These are phyloP conservation scores for Coniochaeta prunicola DNA, from an alignment of 2,329 filamentous ascomycete genomes.

Conservation along the genomic window DNA sequence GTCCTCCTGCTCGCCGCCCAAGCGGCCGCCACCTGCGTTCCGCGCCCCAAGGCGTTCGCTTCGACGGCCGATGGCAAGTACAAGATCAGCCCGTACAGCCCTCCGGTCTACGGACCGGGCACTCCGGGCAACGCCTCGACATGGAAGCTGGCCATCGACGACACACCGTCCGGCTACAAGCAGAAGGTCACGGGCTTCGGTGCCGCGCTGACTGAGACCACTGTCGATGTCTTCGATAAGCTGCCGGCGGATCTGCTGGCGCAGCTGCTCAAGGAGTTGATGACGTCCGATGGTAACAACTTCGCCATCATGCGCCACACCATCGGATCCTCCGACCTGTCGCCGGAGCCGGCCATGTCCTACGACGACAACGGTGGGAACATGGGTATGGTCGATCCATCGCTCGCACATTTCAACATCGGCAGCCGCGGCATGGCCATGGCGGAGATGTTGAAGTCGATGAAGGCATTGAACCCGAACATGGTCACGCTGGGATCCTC, in stretches of 20 bases:
- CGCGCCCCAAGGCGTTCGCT: slow-evolving; percentile 20
- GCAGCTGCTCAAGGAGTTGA: slow-evolving; percentile 25
- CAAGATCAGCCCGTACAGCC: slow-evolving; percentile 23
- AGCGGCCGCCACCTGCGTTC: slow-evolving; percentile 5
- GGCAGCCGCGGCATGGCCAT: slow-evolving; percentile 30
- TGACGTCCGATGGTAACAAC: slow-evolving; percentile 28
- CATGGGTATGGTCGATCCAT: slow-evolving; percentile 19
- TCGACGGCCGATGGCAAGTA: slow-evolving; percentile 28
- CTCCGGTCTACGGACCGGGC: slow-evolving; percentile 25
- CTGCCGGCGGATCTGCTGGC: slow-evolving; percentile 20
- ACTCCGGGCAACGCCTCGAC: slow-evolving; percentile 18
- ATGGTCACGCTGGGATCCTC: slow-evolving; percentile 28
- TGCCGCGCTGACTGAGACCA: slow-evolving; percentile 33
- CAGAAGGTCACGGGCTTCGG: slow-evolving; percentile 33
- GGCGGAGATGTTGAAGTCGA: slow-evolving; percentile 26
- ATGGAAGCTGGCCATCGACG: slow-evolving; percentile 30
- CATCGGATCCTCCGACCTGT: slow-evolving; percentile 31
- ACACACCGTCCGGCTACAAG: slow-evolving; percentile 27
- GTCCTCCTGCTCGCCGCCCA: slow-evolving; percentile 2
- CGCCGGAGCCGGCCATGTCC: slow-evolving; percentile 27
- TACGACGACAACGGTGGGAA: slow-evolving; percentile 27
- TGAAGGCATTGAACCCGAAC: slow-evolving; percentile 25
- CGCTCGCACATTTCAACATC: slow-evolving; percentile 22
- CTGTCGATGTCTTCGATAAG: slow-evolving; percentile 27
- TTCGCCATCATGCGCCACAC: slow-evolving; percentile 32